Evolutionary conservation across 345 rosid species (phyloP), one percentile per base, ranked within the genome.

Genomic region (Citrus glauca): DNA sequence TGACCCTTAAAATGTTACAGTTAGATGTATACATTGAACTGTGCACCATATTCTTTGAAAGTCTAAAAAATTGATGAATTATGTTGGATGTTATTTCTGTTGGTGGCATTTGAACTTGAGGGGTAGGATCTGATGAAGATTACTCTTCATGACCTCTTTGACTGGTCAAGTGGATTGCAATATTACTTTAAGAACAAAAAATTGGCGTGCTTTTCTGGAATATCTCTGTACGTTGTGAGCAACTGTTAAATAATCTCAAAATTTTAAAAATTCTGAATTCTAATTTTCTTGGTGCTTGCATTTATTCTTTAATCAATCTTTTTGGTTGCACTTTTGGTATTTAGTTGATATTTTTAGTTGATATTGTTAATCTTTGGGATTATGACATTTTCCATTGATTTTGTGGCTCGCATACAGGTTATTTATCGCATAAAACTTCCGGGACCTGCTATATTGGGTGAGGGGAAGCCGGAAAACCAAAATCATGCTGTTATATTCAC

Each of bases 391-490:
- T 57, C 63, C 25, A 42, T 80, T 75, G 24, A 24, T 71, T 42
- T 9, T 66, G 69, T 81, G 79, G 70, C 56, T 27, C 7, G 9
- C 50, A 60, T 17, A n/a, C 90, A 97, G 99, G 96, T 93, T 81
- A 90, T 97, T 79, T 97, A 97, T 84, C 84, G 92, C 77, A 97
- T 97, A 69, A 91, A 84, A 83, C 98, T 97, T 84, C 99, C 99
- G 4, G 99, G 99, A 77, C 92, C 92, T 85, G 94, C 99, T 65
- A 97, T 91, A 70, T 84, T 97, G 87, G 99, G 99, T 60, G 99
- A 97, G 84, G 99, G 99, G 76, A 97, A 97, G 84, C 98, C 99
- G 61, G 99, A 97, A 89, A 97, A 97, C 85, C 98, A 97, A 81
- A 94, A 97, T 78, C 98, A 97, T 85, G 99, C 99, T 64, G 85